These are phyloP conservation scores for Drechslerella dactyloides DNA, from an alignment of 2,329 filamentous ascomycete genomes.

Conservation along the genomic window DNA sequence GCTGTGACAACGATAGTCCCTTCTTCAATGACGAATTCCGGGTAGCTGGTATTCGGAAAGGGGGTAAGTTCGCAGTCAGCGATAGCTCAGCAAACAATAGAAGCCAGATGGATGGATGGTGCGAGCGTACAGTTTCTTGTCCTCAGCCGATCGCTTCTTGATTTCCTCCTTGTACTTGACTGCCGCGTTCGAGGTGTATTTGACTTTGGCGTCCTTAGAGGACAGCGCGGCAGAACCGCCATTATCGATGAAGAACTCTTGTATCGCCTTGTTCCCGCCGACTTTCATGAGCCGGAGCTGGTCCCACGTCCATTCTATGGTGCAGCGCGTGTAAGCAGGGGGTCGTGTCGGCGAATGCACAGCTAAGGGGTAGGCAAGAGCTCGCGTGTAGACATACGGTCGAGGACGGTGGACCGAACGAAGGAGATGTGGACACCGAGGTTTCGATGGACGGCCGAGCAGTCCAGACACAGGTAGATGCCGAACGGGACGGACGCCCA, in stretches of 20 bases:
- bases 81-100: neutral
- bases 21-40: slow-evolving; percentile 82
- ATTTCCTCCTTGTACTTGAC: slow-evolving; percentile 98
- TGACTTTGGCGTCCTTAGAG: slow-evolving; percentile 95
- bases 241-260: slow-evolving; percentile 97
- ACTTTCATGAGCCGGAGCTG: slow-evolving; percentile 98
- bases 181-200: slow-evolving; percentile 92
- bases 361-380: slow-evolving; percentile 19
- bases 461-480: slow-evolving; percentile 98
- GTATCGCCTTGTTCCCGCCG: slow-evolving; percentile 95
- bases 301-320: slow-evolving; percentile 94
- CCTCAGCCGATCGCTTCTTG: slow-evolving; percentile 79
- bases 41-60: slow-evolving; percentile 66
- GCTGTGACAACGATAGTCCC: slow-evolving; percentile 71
- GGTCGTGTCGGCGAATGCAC: slow-evolving; percentile 1
- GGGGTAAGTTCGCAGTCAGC: slow-evolving; percentile 9
- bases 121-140: slow-evolving; percentile 77
- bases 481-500: slow-evolving; percentile 98
- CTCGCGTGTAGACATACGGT: slow-evolving; percentile 71
- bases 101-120: slow-evolving; percentile 7
- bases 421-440: slow-evolving; percentile 99
- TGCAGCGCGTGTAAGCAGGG: slow-evolving; percentile 19
- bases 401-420: slow-evolving; percentile 96
- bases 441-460: slow-evolving; percentile 95
- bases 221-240: slow-evolving; percentile 90